phyloP scores from a whole-genome alignment of 139 green algal genomes.

The Chlorella sp. region DNA sequence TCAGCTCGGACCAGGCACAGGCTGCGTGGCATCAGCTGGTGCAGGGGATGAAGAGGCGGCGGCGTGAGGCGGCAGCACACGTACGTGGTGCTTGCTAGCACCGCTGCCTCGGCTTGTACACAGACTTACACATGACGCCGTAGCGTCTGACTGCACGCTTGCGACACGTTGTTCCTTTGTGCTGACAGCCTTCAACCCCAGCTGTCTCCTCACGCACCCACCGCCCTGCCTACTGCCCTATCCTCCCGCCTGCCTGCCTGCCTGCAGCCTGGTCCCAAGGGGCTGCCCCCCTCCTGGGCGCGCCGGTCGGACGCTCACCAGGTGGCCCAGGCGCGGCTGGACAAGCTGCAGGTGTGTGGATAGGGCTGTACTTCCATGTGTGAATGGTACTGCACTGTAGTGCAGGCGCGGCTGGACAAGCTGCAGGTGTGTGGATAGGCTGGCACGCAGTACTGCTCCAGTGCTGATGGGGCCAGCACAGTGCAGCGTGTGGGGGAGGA shows the following conservation, averaged over 20 bases:
- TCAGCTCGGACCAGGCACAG: conserved; percentile 7
- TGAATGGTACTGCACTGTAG: not conserved
- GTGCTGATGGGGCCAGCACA: too few relatives aligned
- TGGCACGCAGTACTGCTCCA: too few relatives aligned
- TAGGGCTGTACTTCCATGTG: not conserved
- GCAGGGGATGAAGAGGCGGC: not conserved
- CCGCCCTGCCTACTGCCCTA: not conserved
- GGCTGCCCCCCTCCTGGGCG: conserved; percentile 70
- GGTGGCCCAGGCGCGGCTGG: conserved; percentile 4
- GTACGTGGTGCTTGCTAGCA: not conserved
- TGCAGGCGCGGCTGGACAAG: conserved; percentile 6
- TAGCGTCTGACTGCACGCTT: too few relatives aligned
- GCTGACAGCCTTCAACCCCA: too few relatives aligned
- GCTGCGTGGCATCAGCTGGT: conserved; percentile 20
- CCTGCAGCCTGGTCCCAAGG: conserved; percentile 32
- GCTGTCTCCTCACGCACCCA: not conserved
- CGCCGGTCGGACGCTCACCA: conserved; percentile 28
- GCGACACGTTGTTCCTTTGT: too few relatives aligned
- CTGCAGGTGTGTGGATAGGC: not conserved
- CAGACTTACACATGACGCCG: too few relatives aligned
- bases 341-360: conserved; percentile 2
- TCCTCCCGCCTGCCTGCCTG: too few relatives aligned
- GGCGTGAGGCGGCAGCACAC: not conserved
- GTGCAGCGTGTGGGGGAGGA: too few relatives aligned
- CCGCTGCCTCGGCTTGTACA: too few relatives aligned